Evolutionary conservation across 768 basidiomycete species (phyloP), one percentile per base, ranked within the genome.

Genomic region (Sarcomyxa edulis): DNA sequence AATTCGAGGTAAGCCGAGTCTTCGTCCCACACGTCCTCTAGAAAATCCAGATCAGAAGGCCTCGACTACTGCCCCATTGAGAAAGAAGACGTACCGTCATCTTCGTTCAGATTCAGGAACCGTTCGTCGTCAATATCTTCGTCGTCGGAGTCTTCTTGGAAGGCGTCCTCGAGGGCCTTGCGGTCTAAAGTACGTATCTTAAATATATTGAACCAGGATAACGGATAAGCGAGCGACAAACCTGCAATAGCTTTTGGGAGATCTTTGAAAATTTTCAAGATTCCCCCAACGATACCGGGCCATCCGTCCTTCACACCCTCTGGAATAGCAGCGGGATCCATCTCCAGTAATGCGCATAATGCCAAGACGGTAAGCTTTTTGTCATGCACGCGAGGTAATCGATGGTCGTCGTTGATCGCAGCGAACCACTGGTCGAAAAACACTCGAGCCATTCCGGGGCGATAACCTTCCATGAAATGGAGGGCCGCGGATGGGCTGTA

Each of bases 11-110:
- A 94, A 6, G 84, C 86, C 6, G 88, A 89, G 49, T 91, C 87
- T 42, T 87, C 83, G 51, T 93, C 90, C 81, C 84, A 91, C 11
- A 92, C 87, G 56, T 94, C 91, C 54, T 87, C 89, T 81, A 44
- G 39, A 27, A 34, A 42, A 45, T 26, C 43, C 48, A 21, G 6
- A 16, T 24, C 28, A 7, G 9, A 35, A n/a, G n/a, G n/a, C n/a
- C 6, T 39, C 18, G 31, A 19, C 21, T 18, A 26, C 18, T n/a
- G 24, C 5, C 1, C 18, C n/a, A 21, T n/a, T 19, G 10, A 11
- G 20, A 20, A 8, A 16, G 29, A 22, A 32, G 12, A 30, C 59
- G 36, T 37, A 68, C 73, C 73, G 47, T 78, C 80, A 28, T 80
- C 77, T 33, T 81, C 79, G 35, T 73, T 76, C 47, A 81, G 49